Conservation (phyloP, 495 filamentous ascomycete species). For the Daldinia vernicosa region DNA sequence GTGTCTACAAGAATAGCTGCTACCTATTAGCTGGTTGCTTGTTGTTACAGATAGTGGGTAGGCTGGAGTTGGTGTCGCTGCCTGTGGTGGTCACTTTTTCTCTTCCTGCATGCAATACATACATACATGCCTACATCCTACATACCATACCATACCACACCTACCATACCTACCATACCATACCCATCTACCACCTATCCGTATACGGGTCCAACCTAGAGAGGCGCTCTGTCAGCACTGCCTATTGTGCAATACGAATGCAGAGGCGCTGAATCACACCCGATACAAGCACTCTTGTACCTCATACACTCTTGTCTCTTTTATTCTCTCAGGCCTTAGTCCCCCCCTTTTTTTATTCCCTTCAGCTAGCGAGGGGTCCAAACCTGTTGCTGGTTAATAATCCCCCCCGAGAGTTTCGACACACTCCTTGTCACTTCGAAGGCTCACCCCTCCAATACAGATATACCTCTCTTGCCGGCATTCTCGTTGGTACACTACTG, state of each 20-base stretch:
- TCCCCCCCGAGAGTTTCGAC: constrained; percentile 33
- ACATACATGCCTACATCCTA: constrained; percentile 14
- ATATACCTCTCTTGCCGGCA: constrained; percentile 33
- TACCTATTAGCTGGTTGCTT: constrained; percentile 10
- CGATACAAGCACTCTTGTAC: constrained; percentile 41
- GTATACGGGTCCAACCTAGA: constrained; percentile 1
- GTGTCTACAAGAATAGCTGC: constrained; percentile 7
- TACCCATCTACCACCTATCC: constrained; percentile 31
- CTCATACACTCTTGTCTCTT: constrained; percentile 6
- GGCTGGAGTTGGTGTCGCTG: not conserved
- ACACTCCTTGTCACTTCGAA: constrained; percentile 43
- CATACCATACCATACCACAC: constrained; percentile 2
- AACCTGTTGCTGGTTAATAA: constrained; percentile 24
- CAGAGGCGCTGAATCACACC: constrained; percentile 41
- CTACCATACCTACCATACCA: constrained; percentile 12
- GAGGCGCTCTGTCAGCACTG: constrained; percentile 31
- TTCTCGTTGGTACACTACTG: constrained; percentile 39
- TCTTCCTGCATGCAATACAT: constrained; percentile 41
- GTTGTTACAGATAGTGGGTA: constrained; percentile 3
- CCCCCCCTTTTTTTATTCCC: constrained; percentile 35
- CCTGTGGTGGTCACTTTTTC: constrained; percentile 38
- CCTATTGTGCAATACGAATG: constrained; percentile 37
- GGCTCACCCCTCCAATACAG: constrained; percentile 44
- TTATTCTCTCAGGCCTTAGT: constrained; percentile 24
- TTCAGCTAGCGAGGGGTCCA: constrained; percentile 36